These are phyloP conservation scores for Handroanthus guayacan DNA, from an alignment of 257 asterid species.

Conservation along the genomic window DNA sequence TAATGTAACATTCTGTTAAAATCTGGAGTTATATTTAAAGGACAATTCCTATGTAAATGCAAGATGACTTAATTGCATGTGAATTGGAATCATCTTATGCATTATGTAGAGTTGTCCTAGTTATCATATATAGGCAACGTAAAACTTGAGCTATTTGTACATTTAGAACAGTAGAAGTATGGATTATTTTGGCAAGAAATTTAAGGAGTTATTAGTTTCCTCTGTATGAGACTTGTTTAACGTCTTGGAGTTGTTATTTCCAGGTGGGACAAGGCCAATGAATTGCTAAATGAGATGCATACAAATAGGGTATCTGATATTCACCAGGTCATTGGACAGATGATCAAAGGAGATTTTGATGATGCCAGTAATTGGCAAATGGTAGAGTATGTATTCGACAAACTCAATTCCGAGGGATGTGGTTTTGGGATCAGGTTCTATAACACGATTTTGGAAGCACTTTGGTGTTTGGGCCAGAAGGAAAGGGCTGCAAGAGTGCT, in stretches of 20 bases:
- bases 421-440: slow-evolving; percentile 82
- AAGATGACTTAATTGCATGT: not conserved
- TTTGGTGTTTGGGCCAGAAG: slow-evolving; percentile 96
- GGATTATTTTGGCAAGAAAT: not conserved
- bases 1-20: not conserved
- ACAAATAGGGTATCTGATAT: slow-evolving; percentile 68
- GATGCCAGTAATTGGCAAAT: slow-evolving; percentile 91
- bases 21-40: not conserved
- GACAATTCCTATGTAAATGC: not conserved
- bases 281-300: slow-evolving; percentile 78
- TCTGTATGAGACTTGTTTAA: slow-evolving; percentile 29
- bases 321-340: slow-evolving; percentile 87
- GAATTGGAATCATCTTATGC: not conserved
- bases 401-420: slow-evolving; percentile 90
- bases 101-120: not conserved
- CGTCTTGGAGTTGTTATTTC: slow-evolving; percentile 39
- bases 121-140: not conserved
- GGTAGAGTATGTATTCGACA: slow-evolving; percentile 93
- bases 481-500: slow-evolving; percentile 95
- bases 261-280: slow-evolving; percentile 78
- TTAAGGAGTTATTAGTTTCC: not conserved
- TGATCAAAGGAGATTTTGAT: slow-evolving; percentile 89
- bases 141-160: not conserved
- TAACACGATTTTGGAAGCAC: slow-evolving; percentile 85
- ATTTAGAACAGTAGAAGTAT: not conserved